A percentile compares a stretch with the other conserved stretches of the same genome.
Evolutionary conservation across 495 filamentous ascomycete species (phyloP).

Genomic region (Parmelia sp.): DNA sequence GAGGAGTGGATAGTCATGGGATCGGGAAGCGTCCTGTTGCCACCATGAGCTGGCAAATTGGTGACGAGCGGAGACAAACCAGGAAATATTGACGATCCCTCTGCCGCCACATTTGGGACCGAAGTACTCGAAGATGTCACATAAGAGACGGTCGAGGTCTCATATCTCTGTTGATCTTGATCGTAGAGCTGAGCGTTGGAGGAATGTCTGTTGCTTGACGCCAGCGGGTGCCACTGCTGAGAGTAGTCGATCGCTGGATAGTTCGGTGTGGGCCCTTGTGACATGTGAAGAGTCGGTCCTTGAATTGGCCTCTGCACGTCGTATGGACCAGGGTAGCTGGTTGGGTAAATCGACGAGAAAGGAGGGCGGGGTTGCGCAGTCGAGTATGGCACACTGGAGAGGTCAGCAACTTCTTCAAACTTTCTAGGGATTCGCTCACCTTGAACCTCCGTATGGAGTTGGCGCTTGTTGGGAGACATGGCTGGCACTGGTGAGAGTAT

Average conservation of each 20-base stretch:
- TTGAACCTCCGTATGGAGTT: constrained; percentile 1
- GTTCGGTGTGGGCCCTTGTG: constrained; percentile 5
- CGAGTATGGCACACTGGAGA: constrained; percentile 6
- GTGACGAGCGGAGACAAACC: constrained; percentile 26
- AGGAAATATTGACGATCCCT: constrained; percentile 16
- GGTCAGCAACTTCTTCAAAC: constrained; percentile 1
- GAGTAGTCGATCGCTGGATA: constrained; percentile 15
- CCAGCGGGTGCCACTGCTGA: constrained; percentile 19
- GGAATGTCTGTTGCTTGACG: constrained; percentile 4
- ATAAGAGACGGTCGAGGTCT: constrained; percentile 14
- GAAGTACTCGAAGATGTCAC: constrained; percentile 3
- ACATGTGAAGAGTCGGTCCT: constrained; percentile 14
- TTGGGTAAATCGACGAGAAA: not conserved
- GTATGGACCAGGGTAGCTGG: constrained; percentile 7
- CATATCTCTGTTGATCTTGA: constrained; percentile 20
- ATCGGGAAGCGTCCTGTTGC: constrained; percentile 38
- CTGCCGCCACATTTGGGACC: constrained; percentile 5
- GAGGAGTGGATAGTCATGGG: constrained; percentile 24
- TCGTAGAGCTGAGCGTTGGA: constrained; percentile 6
- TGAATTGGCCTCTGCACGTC: constrained; percentile 18
- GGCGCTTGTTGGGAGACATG: not conserved
- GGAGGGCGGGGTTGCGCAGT: not conserved
- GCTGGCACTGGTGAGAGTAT: constrained; percentile 6
- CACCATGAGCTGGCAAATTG: constrained; percentile 13
- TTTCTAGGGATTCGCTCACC: not conserved